Percentiles rank a stretch among this genome's conserved stretches.
Evolutionary conservation across 805 yeast genomes (phyloP).

Genomic region (Cyberlindnera amylophila): DNA sequence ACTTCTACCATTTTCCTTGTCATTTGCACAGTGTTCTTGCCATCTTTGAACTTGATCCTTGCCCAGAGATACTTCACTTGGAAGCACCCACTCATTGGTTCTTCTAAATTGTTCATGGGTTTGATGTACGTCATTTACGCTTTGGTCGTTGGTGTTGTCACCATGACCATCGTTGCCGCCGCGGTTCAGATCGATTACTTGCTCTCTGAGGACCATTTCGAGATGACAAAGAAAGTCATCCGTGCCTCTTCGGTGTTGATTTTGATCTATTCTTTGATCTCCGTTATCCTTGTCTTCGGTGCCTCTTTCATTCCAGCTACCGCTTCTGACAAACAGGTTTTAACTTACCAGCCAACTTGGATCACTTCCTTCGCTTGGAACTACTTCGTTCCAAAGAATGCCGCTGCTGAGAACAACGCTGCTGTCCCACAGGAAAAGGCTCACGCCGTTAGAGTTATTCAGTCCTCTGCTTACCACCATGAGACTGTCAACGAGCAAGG

Average conservation of each 20-base stretch:
- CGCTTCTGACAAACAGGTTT: constrained; percentile 43
- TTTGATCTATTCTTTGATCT: constrained; percentile 49
- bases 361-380: constrained; percentile 56
- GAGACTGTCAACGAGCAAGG: constrained; percentile 24
- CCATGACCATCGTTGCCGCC: constrained; percentile 65
- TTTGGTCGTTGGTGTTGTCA: constrained; percentile 51
- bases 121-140: constrained; percentile 48
- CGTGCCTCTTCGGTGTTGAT: constrained; percentile 49
- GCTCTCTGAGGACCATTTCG: constrained; percentile 40
- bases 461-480: constrained; percentile 47
- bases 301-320: constrained; percentile 59
- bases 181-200: constrained; percentile 55
- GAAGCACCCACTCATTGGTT: constrained; percentile 72
- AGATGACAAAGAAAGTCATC: constrained; percentile 51
- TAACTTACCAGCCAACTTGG: constrained; percentile 74
- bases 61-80: constrained; percentile 75
- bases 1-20: constrained; percentile 54
- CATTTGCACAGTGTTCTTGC: constrained; percentile 55
- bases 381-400: constrained; percentile 55
- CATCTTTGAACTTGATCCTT: constrained; percentile 56
- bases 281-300: constrained; percentile 45
- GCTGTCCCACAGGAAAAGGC: constrained; percentile 30
- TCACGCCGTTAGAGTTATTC: constrained; percentile 55
- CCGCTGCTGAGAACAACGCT: constrained; percentile 42
- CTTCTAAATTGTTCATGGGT: constrained; percentile 43